A percentile compares a stretch with the other conserved stretches of the same genome.
phyloP scores from a whole-genome alignment of 306 rosid genomes.

The Quercus alba region DNA sequence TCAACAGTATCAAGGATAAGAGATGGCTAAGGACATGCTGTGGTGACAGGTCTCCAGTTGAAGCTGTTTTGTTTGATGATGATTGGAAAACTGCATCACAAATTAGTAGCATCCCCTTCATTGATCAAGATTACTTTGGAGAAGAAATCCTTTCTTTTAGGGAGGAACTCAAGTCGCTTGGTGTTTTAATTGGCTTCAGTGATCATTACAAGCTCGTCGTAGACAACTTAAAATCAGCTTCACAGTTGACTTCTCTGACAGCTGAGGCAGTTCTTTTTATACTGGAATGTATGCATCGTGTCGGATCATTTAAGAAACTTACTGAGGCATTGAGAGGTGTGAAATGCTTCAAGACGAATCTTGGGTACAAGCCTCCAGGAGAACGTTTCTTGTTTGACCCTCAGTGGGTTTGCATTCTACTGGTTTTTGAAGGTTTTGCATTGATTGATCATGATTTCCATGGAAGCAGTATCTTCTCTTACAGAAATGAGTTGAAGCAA shows the following conservation, averaged over 20 bases:
- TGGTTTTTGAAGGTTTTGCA: slow-evolving; percentile 45
- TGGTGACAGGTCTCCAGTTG: too few relatives aligned
- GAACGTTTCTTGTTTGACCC: slow-evolving; percentile 48
- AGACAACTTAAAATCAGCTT: slow-evolving; percentile 47
- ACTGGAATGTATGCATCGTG: slow-evolving; percentile 31
- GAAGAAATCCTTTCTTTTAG: too few relatives aligned
- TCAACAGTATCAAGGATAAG: slow-evolving; percentile 15
- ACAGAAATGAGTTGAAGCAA: slow-evolving; percentile 33
- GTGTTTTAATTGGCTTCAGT: too few relatives aligned
- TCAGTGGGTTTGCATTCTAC: slow-evolving; percentile 60
- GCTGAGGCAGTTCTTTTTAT: slow-evolving; percentile 45
- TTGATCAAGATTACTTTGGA: too few relatives aligned
- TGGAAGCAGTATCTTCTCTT: slow-evolving; percentile 25
- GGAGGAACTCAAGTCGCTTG: too few relatives aligned
- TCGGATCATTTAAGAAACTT: slow-evolving; percentile 15
- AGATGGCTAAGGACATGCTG: too few relatives aligned
- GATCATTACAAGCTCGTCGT: slow-evolving; percentile 31
- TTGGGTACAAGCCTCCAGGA: slow-evolving; percentile 48
- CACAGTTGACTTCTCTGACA: slow-evolving; percentile 27
- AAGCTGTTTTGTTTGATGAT: too few relatives aligned
- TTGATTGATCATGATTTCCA: slow-evolving; percentile 48
- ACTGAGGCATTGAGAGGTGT: slow-evolving; percentile 14
- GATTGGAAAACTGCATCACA: too few relatives aligned
- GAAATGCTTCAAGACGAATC: slow-evolving; percentile 52
- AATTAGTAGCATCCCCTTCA: too few relatives aligned